A percentile compares a stretch with the other conserved stretches of the same genome.
These are phyloP conservation scores for Phytophthora brassicae DNA, from an alignment of 352 stramenopile species.

Conservation along the genomic window DNA sequence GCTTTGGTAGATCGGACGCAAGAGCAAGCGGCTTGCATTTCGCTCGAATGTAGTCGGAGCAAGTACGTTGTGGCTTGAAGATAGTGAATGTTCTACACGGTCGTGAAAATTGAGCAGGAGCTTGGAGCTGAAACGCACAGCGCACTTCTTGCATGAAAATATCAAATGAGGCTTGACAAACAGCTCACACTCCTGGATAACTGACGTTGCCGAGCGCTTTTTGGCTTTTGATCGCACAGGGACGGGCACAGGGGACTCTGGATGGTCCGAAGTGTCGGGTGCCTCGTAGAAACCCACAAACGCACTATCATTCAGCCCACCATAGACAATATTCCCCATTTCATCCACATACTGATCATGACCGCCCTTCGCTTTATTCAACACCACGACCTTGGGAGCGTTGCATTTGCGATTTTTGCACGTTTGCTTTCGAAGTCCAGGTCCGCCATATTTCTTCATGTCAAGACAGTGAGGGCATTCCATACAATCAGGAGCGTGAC, in stretches of 20 bases:
- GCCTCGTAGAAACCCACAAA: slow-evolving; percentile 38
- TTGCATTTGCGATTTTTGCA: slow-evolving; percentile 82
- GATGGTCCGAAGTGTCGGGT: slow-evolving; percentile 29
- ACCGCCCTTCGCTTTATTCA: slow-evolving; percentile 64
- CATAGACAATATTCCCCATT: slow-evolving; percentile 39
- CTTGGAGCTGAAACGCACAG: slow-evolving; percentile 51
- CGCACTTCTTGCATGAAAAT: slow-evolving; percentile 54
- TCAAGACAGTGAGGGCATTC: slow-evolving; percentile 79
- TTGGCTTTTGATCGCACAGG: slow-evolving; percentile 10
- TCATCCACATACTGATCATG: slow-evolving; percentile 59
- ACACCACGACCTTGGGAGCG: slow-evolving; percentile 62
- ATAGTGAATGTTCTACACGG: slow-evolving; percentile 37
- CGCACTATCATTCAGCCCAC: slow-evolving; percentile 24
- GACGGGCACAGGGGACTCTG: slow-evolving; percentile 16
- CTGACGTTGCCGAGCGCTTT: slow-evolving; percentile 17
- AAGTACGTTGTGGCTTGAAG: background rate
- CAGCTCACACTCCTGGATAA: slow-evolving; percentile 61
- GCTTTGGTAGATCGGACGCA: slow-evolving; percentile 50
- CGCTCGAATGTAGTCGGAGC: slow-evolving; percentile 27
- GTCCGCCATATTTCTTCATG: slow-evolving; percentile 87
- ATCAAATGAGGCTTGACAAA: slow-evolving; percentile 52
- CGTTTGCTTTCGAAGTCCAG: slow-evolving; percentile 78
- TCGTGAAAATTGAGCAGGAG: slow-evolving; percentile 56
- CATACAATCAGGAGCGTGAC: slow-evolving; percentile 68
- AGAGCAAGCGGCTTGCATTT: slow-evolving; percentile 44